Conservation (phyloP, 768 basidiomycete genomes). For the Trametes maxima region DNA sequence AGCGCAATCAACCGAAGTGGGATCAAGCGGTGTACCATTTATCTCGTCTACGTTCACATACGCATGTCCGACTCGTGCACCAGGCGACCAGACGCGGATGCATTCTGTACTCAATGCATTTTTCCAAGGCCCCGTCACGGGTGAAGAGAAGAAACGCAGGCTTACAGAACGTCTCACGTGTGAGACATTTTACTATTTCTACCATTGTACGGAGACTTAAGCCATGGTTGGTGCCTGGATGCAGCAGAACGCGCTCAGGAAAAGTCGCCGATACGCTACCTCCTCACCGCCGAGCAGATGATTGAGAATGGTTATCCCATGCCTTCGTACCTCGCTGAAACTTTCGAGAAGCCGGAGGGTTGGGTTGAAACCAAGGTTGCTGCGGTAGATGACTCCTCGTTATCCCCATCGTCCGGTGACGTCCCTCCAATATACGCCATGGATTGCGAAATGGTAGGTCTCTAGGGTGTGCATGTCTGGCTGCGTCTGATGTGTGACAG, state of each 20-base stretch:
- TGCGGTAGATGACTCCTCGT: neutral
- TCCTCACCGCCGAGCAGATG: conserved; percentile 84
- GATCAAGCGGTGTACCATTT: conserved; percentile 51
- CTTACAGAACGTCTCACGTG: conserved; percentile 46
- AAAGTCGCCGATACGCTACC: conserved; percentile 67
- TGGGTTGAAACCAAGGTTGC: conserved; percentile 72
- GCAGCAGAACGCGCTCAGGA: conserved; percentile 63
- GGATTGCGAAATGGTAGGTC: conserved; percentile 96
- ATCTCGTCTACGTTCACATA: conserved; percentile 84
- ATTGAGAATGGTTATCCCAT: conserved; percentile 92
- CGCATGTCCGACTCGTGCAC: conserved; percentile 90
- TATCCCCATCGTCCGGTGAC: conserved; percentile 47
- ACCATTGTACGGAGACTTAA: neutral
- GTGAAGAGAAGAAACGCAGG: conserved; percentile 77
- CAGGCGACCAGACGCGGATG: conserved; percentile 84
- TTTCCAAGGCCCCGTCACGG: conserved; percentile 78
- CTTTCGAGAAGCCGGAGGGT: conserved; percentile 61
- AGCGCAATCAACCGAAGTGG: conserved; percentile 32
- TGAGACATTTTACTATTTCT: conserved; percentile 29
- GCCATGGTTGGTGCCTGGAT: neutral
- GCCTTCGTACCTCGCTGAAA: conserved; percentile 80
- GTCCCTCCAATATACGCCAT: conserved; percentile 69
- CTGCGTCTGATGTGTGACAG: conserved; percentile 41
- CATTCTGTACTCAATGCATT: conserved; percentile 84
- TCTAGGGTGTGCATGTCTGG: neutral